phyloP scores from a whole-genome alignment of 169 alveolate species.

The Eimeria praecox region DNA sequence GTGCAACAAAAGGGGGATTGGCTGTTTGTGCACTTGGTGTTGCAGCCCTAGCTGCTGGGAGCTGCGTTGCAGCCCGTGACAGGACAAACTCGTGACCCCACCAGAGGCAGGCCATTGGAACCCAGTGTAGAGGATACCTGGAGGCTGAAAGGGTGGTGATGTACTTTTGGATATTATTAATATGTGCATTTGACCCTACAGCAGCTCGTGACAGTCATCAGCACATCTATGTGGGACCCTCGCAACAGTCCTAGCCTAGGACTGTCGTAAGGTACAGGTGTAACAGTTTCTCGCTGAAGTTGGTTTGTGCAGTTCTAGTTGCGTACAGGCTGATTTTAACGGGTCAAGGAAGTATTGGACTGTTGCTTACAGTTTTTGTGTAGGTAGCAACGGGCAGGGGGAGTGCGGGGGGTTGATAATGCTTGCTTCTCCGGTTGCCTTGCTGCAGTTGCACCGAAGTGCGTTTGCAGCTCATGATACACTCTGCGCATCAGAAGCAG shows the following conservation, averaged over 20 bases:
- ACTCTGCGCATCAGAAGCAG: no score
- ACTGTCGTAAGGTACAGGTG: neutral
- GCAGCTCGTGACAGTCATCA: neutral
- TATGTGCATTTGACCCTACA: no score
- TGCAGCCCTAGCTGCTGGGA: no score
- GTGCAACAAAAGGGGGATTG: no score
- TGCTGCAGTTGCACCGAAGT: neutral
- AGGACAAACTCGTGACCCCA: no score
- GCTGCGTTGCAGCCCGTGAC: no score
- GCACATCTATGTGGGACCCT: neutral
- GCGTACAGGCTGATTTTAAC: neutral
- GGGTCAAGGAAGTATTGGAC: neutral
- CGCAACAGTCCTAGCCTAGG: neutral
- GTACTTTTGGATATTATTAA: no score
- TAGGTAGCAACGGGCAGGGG: neutral
- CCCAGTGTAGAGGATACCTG: no score
- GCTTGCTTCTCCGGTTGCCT: neutral
- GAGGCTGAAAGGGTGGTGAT: no score
- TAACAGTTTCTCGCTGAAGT: neutral
- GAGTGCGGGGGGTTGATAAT: neutral
- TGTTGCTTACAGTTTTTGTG: neutral
- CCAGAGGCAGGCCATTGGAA: no score
- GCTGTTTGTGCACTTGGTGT: no score
- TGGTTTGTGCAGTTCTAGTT: neutral
- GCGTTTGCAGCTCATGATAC: neutral